Evolutionary conservation across 2,329 filamentous ascomycete genomes (phyloP).

Genomic region (Cyclaneusma minus): DNA sequence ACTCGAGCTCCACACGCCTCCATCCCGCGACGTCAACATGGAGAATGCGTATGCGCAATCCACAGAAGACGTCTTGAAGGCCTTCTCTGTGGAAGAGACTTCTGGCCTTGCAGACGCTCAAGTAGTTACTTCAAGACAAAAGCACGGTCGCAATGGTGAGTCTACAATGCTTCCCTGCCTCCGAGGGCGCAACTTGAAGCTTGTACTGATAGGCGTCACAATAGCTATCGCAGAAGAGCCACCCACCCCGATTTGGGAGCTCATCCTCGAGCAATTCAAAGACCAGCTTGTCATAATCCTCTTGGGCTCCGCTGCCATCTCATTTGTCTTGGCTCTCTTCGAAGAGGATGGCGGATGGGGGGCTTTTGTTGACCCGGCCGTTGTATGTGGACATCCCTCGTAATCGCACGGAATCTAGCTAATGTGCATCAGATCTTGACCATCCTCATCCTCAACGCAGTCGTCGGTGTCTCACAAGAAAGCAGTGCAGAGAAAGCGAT

Average conservation of each 20-base stretch:
- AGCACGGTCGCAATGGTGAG: constrained; percentile 53
- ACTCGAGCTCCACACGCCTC: constrained; percentile 7
- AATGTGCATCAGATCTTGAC: constrained; percentile 60
- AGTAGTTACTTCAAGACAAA: constrained; percentile 35
- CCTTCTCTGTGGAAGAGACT: constrained; percentile 38
- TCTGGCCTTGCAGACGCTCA: constrained; percentile 44
- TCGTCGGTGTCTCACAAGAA: constrained; percentile 96
- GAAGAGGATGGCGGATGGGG: constrained; percentile 91
- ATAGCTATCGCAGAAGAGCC: constrained; percentile 72
- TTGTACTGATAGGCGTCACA: too few relatives aligned
- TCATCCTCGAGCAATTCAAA: constrained; percentile 97
- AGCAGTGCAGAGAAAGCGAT: constrained; percentile 98
- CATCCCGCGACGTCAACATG: constrained; percentile 26
- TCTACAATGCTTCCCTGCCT: constrained; percentile 4
- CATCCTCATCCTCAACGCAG: constrained; percentile 88
- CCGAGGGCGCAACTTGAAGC: constrained; percentile 10
- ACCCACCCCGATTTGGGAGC: constrained; percentile 87
- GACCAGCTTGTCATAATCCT: constrained; percentile 95
- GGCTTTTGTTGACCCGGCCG: constrained; percentile 88
- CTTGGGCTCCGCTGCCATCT: constrained; percentile 80
- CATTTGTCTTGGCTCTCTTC: constrained; percentile 83
- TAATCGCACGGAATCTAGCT: constrained; percentile 3
- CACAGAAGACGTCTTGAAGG: constrained; percentile 39
- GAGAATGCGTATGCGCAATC: constrained; percentile 46
- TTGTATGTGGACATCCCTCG: constrained; percentile 44